Percentiles rank a stretch among this genome's conserved stretches.
Conservation (phyloP, 345 rosid genomes). For the Brassica carinata region DNA sequence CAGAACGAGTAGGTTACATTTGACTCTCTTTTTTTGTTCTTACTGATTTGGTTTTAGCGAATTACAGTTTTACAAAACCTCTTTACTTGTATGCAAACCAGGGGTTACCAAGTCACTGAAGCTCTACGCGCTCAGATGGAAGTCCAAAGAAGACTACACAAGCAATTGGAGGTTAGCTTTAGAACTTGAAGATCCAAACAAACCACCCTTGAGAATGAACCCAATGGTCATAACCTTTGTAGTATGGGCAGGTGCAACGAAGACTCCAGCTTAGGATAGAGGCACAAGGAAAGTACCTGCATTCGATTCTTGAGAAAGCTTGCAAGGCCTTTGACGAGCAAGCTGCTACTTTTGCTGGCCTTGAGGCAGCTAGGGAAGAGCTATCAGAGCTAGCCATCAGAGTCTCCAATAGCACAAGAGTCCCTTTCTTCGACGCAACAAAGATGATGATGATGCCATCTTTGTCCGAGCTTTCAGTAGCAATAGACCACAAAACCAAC, state of each 20-base stretch:
- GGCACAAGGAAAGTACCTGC: constrained; percentile 92
- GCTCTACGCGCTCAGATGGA: constrained; percentile 98
- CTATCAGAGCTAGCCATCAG: constrained; percentile 86
- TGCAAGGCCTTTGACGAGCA: constrained; percentile 85
- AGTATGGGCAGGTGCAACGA: constrained; percentile 76
- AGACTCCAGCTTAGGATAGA: constrained; percentile 90
- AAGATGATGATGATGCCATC: constrained; percentile 67
- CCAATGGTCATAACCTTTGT: background rate
- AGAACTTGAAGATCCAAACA: background rate
- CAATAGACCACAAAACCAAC: constrained; percentile 55
- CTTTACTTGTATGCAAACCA: constrained; percentile 44
- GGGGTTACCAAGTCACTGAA: constrained; percentile 92
- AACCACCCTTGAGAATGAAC: background rate
- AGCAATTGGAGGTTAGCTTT: constrained; percentile 85
- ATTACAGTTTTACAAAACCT: background rate
- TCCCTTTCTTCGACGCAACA: constrained; percentile 44
- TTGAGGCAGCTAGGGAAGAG: constrained; percentile 89
- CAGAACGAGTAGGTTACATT: constrained; percentile 66
- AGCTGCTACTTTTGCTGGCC: constrained; percentile 65
- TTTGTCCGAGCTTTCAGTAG: constrained; percentile 66
- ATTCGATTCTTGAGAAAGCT: constrained; percentile 92
- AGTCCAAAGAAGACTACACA: constrained; percentile 95
- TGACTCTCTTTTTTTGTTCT: background rate
- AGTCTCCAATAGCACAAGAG: constrained; percentile 52
- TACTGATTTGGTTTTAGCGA: background rate